Base-by-base conservation (phyloP, 306 rosid species). In the Vicia sativa region DNA sequence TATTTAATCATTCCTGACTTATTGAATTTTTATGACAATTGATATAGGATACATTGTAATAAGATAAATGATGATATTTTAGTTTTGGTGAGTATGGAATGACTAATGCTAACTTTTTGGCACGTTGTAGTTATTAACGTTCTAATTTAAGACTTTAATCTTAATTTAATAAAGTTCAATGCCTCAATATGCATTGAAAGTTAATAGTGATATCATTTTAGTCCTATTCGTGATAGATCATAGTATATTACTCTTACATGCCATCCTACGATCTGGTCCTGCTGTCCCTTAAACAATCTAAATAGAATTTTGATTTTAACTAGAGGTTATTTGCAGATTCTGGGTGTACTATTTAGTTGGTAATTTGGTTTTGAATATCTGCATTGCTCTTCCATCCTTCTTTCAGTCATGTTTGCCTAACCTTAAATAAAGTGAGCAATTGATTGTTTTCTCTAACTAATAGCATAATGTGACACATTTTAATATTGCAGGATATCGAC, bases 401-500 rank as follows among this genome's bases (percentile, higher is more conserved):
- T 54, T 73, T 21, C 16, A 26, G 29, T 73, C 62, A 26, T 55
- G 23, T 64, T 56, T 65, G 6, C 44, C 65, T 45, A 23, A 52
- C 56, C 67, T 53, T 42, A 61, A 61, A 65, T 62, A n/a, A 18
- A 54, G 48, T 19, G 61, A 31, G 31, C 1, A 13, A 4, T 66
- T 43, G 53, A 3, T 64, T 44, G 13, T 73, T 68, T 73, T 70
- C 53, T 59, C 55, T 7, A 48, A 45, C 31, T 28, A 56, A 67
- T 76, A 46, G 68, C 55, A 68, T 50, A n/a, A 67, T 74, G 53
- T 74, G 65, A 65, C 75, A 26, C 13, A n/a, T 75, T 59, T 65
- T 60, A 19, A 31, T 49, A 39, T 81, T 59, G 48, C 95, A 93
- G 99, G 99, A 93, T 86, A 80, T 88, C 70, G 90, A 93, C 67